phyloP scores from a whole-genome alignment of 257 asterid species.

The Ehretia macrophylla region DNA sequence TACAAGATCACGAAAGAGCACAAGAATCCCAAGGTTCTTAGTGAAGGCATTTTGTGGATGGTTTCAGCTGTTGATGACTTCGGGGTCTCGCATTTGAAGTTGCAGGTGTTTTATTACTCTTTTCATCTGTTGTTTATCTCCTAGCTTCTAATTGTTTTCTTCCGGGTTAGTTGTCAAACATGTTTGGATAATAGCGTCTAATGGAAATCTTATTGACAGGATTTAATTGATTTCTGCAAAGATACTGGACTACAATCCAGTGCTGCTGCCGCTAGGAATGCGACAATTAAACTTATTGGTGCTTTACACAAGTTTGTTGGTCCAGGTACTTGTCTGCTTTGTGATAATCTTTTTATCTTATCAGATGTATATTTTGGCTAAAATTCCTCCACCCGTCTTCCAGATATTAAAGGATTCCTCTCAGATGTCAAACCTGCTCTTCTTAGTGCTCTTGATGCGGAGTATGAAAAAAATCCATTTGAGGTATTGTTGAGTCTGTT shows the following conservation, averaged over 20 bases:
- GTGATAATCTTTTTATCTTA: constrained; percentile 3
- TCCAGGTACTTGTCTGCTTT: constrained; percentile 64
- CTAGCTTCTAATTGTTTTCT: too few species aligned
- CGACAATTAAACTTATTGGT: constrained; percentile 89
- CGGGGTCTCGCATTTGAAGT: constrained; percentile 70
- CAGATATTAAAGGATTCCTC: constrained; percentile 92
- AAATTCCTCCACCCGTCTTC: constrained; percentile 18
- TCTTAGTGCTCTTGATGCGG: constrained; percentile 94
- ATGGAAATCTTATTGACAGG: constrained; percentile 42
- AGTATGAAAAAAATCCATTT: constrained; percentile 89
- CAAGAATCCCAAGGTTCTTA: constrained; percentile 96
- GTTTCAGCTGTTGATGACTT: constrained; percentile 91
- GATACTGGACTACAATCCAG: constrained; percentile 95
- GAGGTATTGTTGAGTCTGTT: constrained; percentile 49
- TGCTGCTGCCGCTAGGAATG: constrained; percentile 95
- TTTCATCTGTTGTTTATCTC: neutral
- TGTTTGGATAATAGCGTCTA: neutral
- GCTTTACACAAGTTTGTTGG: constrained; percentile 93
- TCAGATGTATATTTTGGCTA: constrained; percentile 22
- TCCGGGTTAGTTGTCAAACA: neutral
- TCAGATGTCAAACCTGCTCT: constrained; percentile 97
- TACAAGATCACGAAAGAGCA: constrained; percentile 95
- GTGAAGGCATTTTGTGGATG: constrained; percentile 97
- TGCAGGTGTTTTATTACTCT: constrained; percentile 57
- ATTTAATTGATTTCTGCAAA: constrained; percentile 93